Percentiles rank a stretch among this genome's conserved stretches.
Evolutionary conservation across 1,284 basidiomycete species (phyloP).

Genomic region (Cryptococcus jaspeensis): DNA sequence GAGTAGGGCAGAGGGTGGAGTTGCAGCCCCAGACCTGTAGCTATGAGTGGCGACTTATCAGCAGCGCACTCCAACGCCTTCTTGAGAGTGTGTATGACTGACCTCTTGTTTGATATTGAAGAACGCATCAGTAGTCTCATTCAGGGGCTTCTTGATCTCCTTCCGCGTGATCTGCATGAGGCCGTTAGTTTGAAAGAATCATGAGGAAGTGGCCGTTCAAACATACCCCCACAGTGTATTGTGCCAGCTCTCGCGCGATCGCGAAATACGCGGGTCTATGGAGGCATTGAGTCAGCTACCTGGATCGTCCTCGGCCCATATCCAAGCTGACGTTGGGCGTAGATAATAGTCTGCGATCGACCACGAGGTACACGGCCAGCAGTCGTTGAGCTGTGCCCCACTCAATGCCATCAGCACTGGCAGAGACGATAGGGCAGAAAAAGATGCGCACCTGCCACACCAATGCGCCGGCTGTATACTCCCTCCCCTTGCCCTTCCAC

Average conservation of each 20-base stretch:
- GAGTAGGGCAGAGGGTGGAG: conserved; percentile 62
- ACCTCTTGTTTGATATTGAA: conserved; percentile 61
- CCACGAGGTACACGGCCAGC: conserved; percentile 79
- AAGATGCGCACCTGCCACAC: conserved; percentile 66
- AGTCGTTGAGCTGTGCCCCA: conserved; percentile 65
- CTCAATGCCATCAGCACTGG: not conserved
- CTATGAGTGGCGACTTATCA: conserved; percentile 31
- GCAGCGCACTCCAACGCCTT: not conserved
- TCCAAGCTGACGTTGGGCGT: conserved; percentile 49
- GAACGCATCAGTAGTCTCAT: conserved; percentile 62
- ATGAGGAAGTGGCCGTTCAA: not conserved
- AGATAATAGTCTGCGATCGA: conserved; percentile 74
- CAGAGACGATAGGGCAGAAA: not conserved
- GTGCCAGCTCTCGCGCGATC: conserved; percentile 67
- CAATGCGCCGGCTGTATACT: conserved; percentile 71
- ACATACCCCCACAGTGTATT: conserved; percentile 70
- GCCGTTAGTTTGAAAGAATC: not conserved
- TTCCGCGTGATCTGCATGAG: conserved; percentile 58
- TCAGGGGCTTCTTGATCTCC: conserved; percentile 61
- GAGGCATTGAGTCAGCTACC: not conserved
- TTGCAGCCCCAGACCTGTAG: conserved; percentile 84
- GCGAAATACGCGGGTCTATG: conserved; percentile 73
- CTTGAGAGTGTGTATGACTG: conserved; percentile 2
- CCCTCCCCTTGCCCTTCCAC: conserved; percentile 67
- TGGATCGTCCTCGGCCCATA: not conserved